Conservation (phyloP, 805 yeast species). For the Candida berthetii region DNA sequence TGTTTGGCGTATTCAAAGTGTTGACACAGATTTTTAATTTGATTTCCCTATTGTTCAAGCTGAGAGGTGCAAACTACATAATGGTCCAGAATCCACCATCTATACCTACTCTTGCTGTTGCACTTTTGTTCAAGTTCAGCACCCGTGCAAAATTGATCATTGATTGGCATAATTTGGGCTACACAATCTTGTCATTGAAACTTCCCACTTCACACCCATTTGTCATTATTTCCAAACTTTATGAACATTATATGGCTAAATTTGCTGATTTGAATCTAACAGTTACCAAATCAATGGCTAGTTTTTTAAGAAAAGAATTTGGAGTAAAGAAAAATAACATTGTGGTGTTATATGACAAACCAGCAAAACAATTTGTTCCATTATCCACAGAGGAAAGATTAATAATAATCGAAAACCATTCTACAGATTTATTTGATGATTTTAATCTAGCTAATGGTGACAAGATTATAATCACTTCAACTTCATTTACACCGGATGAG, state of each 20-base stretch:
- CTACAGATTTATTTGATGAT: conserved; percentile 23
- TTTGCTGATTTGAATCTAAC: conserved; percentile 70
- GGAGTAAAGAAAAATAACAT: conserved; percentile 42
- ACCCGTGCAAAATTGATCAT: conserved; percentile 61
- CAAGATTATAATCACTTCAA: conserved; percentile 74
- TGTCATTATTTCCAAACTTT: conserved; percentile 50
- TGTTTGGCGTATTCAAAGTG: conserved; percentile 57
- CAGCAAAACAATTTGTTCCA: conserved; percentile 65
- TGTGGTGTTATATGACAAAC: conserved; percentile 78
- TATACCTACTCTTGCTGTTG: conserved; percentile 69
- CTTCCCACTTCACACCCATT: conserved; percentile 52
- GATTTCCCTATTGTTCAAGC: conserved; percentile 37
- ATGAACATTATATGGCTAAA: conserved; percentile 59
- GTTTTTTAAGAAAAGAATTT: conserved; percentile 51
- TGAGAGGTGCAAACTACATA: conserved; percentile 61
- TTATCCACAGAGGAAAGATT: conserved; percentile 20
- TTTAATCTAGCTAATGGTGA: conserved; percentile 32
- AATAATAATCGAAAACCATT: conserved; percentile 28
- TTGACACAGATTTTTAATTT: conserved; percentile 45
- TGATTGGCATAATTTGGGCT: conserved; percentile 97
- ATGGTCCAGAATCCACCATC: conserved; percentile 92
- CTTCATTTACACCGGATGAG: conserved; percentile 96
- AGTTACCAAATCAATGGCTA: conserved; percentile 72
- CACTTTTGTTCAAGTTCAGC: conserved; percentile 45
- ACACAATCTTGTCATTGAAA: conserved; percentile 68